These are phyloP conservation scores for Rhodotorula sp. DNA, from an alignment of 1,284 basidiomycete species.

Conservation along the genomic window DNA sequence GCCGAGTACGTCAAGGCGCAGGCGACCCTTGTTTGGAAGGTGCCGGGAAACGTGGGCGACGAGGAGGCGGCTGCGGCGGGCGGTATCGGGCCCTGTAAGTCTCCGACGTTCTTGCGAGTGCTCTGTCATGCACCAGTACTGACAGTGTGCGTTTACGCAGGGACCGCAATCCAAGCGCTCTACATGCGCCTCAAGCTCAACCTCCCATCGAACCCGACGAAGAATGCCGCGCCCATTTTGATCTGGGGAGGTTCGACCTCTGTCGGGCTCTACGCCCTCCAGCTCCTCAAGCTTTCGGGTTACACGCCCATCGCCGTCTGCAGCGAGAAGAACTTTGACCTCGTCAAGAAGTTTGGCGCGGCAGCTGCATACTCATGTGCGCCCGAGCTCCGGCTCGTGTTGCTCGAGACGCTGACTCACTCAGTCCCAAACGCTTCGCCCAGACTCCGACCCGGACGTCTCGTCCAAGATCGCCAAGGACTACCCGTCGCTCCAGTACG, in stretches of 20 bases:
- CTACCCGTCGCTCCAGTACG: conserved; percentile 31
- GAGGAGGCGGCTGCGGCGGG: conserved; percentile 54
- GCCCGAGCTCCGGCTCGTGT: conserved; percentile 19
- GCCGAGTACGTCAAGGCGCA: conserved; percentile 52
- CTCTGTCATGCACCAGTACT: background rate
- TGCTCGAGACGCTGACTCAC: background rate
- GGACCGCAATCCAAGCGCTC: conserved; percentile 52
- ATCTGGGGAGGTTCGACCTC: conserved; percentile 54
- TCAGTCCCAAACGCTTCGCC: background rate
- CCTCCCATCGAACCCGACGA: conserved; percentile 48
- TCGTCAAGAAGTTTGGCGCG: conserved; percentile 59
- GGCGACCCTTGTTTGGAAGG: conserved; percentile 44
- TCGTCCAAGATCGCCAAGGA: conserved; percentile 32
- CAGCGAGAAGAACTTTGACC: conserved; percentile 54
- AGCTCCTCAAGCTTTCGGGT: conserved; percentile 58
- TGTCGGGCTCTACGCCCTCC: conserved; percentile 58
- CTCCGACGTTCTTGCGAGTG: background rate
- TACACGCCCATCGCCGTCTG: conserved; percentile 61
- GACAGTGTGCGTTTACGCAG: background rate
- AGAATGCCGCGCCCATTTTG: conserved; percentile 51
- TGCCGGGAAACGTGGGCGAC: conserved; percentile 53
- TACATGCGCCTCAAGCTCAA: conserved; percentile 44
- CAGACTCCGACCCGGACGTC: conserved; percentile 37
- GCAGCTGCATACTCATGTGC: conserved; percentile 56
- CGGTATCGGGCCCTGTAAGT: conserved; percentile 35